Conservation (phyloP, 306 rosid genomes). For the Hippophae tibetana region DNA sequence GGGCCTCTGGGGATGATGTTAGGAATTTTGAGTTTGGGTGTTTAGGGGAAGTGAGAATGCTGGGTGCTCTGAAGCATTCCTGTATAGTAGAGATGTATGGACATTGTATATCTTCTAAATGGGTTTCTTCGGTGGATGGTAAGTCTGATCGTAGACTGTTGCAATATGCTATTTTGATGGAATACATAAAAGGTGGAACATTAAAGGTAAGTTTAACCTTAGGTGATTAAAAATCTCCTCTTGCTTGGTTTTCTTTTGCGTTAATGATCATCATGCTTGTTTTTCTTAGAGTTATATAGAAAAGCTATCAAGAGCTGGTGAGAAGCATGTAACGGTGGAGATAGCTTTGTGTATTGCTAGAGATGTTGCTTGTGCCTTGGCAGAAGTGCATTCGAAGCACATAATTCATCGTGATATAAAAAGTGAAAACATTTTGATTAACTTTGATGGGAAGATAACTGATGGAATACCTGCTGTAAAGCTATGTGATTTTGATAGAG, state of each 20-base stretch:
- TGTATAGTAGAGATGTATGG: slow-evolving; percentile 92
- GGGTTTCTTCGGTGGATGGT: slow-evolving; percentile 67
- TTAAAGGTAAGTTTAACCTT: slow-evolving; percentile 47
- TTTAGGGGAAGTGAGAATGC: slow-evolving; percentile 89
- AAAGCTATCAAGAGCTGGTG: slow-evolving; percentile 57
- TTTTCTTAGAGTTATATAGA: slow-evolving; percentile 55
- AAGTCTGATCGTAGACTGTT: slow-evolving; percentile 47
- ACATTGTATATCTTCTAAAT: slow-evolving; percentile 68
- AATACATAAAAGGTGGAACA: slow-evolving; percentile 76
- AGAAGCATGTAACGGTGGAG: slow-evolving; percentile 59
- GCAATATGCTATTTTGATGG: slow-evolving; percentile 74
- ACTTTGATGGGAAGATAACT: slow-evolving; percentile 55
- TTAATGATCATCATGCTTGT: slow-evolving; percentile 8
- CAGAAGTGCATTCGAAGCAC: slow-evolving; percentile 79
- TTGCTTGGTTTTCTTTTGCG: slow-evolving; percentile 9
- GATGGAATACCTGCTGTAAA: slow-evolving; percentile 74
- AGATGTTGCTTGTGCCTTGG: slow-evolving; percentile 77
- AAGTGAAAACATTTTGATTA: slow-evolving; percentile 81
- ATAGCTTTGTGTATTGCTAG: slow-evolving; percentile 58
- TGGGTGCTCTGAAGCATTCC: slow-evolving; percentile 70
- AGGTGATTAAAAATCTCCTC: not conserved
- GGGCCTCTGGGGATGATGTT: slow-evolving; percentile 42
- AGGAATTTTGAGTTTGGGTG: slow-evolving; percentile 69
- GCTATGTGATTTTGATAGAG: slow-evolving; percentile 97
- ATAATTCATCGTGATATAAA: slow-evolving; percentile 91